Base-by-base conservation (phyloP, 768 basidiomycete species). In the Asterophora parasitica region DNA sequence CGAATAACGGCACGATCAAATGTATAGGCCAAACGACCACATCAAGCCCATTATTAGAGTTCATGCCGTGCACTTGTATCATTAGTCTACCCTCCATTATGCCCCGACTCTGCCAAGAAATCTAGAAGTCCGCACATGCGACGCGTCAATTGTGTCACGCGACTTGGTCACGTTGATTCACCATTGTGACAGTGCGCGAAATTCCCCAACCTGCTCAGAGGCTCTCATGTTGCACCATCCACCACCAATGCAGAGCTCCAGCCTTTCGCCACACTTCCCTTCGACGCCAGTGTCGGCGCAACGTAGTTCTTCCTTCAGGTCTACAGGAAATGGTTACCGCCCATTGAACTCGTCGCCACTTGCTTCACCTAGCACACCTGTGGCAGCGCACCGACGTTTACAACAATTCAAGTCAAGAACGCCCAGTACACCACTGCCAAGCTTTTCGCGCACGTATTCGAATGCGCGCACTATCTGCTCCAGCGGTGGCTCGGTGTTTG, bases 331-430 rank as follows among this genome's bases (percentile, higher is more conserved):
- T 8, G 43, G 52, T 38, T 59, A 66, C 34, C 60, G 61, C 17
- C 78, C 75, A 1, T 27, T 64, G 4, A 73, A 67, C 44, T 78
- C 81, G 0, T 83, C 81, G 0, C 81, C 80, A 0, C 70, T 82
- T 4, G 76, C 72, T 0, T 73, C 74, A 20, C 70, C 74, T 4
- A 58, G 50, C 28, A 62, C 63, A 3, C 79, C 79, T 6, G 65
- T 71, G 6, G 63, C 63, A 20, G 65, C 72, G 52, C 77, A 81
- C 35, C 75, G 82, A 7, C 73, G 73, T 4, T 63, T 72, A n/a
- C 79, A 82, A n/a, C 79, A 82, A 35, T 82, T 78, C 60, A 83
- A 83, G 59, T 45, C 49, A 9, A 49, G 48, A 9, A 43, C 51
- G 8, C 54, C 70, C 4, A 63, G 60, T 42, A 62, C 63, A 5